phyloP scores from a whole-genome alignment of 768 basidiomycete genomes.

The Galerina sulciceps region DNA sequence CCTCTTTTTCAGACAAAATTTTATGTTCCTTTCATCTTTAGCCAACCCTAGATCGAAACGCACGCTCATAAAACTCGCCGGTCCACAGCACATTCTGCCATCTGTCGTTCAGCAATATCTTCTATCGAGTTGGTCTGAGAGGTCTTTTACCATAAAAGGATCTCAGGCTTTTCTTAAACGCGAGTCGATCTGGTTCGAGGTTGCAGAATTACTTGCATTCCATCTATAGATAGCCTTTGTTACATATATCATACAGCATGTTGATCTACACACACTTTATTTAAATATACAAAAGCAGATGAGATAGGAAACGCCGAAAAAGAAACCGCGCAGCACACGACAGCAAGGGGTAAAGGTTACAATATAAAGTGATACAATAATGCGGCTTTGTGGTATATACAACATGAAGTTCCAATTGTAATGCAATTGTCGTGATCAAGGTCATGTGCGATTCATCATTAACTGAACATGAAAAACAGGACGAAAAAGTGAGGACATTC shows the following conservation, averaged over 20 bases:
- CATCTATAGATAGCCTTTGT: too few species aligned
- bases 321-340: too few species aligned
- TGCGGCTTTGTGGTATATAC: too few species aligned
- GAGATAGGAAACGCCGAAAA: too few species aligned
- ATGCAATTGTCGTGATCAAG: too few species aligned
- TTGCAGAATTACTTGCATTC: not conserved
- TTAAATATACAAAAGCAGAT: not conserved
- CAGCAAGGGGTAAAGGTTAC: too few species aligned
- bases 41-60: not conserved
- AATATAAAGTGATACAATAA: too few species aligned
- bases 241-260: not conserved
- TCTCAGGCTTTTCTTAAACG: not conserved
- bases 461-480: too few species aligned
- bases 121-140: not conserved
- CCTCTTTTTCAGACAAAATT: slow-evolving; percentile 4
- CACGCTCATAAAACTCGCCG: not conserved
- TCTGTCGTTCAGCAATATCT: not conserved
- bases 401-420: too few species aligned
- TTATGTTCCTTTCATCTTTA: not conserved
- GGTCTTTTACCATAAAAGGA: not conserved
- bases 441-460: too few species aligned
- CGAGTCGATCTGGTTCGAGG: slow-evolving; percentile 1
- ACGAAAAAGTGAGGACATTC: not conserved
- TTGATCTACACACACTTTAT: slow-evolving; percentile 1
- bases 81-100: too few species aligned